Base-by-base conservation (phyloP, 2,329 filamentous ascomycete genomes). In the Lachnellula subtilissima region DNA sequence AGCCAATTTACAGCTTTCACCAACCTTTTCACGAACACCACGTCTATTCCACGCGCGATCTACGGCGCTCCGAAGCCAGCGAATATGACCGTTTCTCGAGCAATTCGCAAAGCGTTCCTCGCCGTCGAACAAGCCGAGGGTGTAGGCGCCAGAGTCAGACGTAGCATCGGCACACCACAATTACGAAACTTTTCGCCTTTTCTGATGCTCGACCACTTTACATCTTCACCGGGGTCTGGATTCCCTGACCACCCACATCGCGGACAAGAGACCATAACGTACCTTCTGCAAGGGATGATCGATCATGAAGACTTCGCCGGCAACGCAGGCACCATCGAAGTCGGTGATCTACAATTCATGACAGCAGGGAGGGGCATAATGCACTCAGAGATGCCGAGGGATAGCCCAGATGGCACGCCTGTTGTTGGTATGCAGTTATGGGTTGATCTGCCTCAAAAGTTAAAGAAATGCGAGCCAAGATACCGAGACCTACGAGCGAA, bases 311-410 rank as follows among this genome's bases (percentile, higher is more conserved):
- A 96, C 72, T 96, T 96, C 65, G 86, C 89, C 2, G 91, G 91
- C 12, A 86, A 94, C 75, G 81, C 81, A 50, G 94, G 93, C 56
- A 94, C 88, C 3, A 90, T 97, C 64, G 80, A 87, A 58, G 75
- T 88, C 0, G 93, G 93, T n/a, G 93, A 97, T 70, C 75, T 97
- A 48, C 93, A 97, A 71, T 97, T 97, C 79, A 97, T 97, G 94
- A 97, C 93, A 0, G 93, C 93, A 1, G 93, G 93, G 4, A 78
- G 81, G 19, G 93, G 93, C 43, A 95, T 97, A 66, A 88, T 97
- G 72, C 94, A 97, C 73, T 90, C 92, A 39, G 93, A 97, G 74
- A 97, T 97, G 91, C 93, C 93, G 9, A 81, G 83, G 53, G 84
- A 89, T 68, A 90, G 91, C 69, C 71, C 79, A 0, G 89, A 94